These are phyloP conservation scores for Heracleum sosnowskyi DNA, from an alignment of 129 eudicot species.

Conservation along the genomic window DNA sequence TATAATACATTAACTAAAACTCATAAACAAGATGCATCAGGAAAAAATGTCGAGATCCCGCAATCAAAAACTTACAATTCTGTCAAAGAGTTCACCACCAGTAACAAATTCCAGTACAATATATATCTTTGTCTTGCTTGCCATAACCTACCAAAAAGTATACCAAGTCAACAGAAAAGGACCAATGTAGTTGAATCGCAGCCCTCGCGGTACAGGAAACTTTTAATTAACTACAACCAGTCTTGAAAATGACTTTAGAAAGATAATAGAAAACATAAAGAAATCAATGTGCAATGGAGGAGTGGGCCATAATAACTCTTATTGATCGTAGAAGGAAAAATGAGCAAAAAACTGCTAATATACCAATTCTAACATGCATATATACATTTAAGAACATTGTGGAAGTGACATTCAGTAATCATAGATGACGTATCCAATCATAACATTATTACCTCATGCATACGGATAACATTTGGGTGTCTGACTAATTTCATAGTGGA, in stretches of 20 bases:
- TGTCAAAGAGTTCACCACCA: conserved; percentile 96
- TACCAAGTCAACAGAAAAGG: conserved; percentile 14
- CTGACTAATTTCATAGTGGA: conserved; percentile 90
- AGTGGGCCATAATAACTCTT: background rate
- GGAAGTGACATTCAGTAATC: background rate
- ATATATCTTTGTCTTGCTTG: conserved; percentile 86
- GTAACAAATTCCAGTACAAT: conserved; percentile 89
- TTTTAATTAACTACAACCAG: background rate
- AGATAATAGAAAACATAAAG: background rate
- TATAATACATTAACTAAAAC: conserved; percentile 6
- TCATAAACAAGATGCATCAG: conserved; percentile 7
- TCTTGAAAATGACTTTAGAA: background rate
- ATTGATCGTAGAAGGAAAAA: too few species aligned
- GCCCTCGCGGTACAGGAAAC: background rate
- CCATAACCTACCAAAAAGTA: conserved; percentile 59
- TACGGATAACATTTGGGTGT: conserved; percentile 90
- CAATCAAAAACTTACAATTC: conserved; percentile 57
- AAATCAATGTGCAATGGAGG: background rate
- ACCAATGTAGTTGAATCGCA: background rate
- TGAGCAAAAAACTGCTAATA: background rate
- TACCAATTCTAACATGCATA: background rate
- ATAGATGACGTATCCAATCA: background rate
- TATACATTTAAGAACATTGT: background rate
- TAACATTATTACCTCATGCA: conserved; percentile 59
- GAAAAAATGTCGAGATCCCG: background rate